Conservation (phyloP, 2,329 filamentous ascomycete genomes). For the Fusarium decemcellulare region DNA sequence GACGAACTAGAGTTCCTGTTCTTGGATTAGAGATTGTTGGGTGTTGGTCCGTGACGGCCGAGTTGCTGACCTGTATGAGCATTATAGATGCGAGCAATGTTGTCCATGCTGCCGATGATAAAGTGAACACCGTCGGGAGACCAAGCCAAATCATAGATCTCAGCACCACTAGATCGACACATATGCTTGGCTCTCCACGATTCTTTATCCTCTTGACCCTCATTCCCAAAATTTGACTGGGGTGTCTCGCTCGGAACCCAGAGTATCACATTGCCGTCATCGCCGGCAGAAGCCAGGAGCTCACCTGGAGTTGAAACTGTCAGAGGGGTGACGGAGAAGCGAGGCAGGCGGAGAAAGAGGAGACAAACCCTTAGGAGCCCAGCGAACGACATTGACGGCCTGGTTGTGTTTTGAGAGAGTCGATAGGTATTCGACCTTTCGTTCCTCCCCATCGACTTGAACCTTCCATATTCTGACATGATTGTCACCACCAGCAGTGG, state of each 20-base stretch:
- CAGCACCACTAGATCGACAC: slow-evolving; percentile 93
- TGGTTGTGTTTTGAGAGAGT: slow-evolving; percentile 95
- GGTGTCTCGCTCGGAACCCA: slow-evolving; percentile 92
- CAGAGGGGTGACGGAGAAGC: slow-evolving; percentile 23
- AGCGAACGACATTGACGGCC: slow-evolving; percentile 97
- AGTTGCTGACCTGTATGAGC: slow-evolving; percentile 82
- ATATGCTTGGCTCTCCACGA: slow-evolving; percentile 98
- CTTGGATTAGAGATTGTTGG: slow-evolving; percentile 14
- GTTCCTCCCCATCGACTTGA: slow-evolving; percentile 85
- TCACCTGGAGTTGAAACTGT: slow-evolving; percentile 73
- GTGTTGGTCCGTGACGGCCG: not conserved
- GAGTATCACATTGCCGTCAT: slow-evolving; percentile 96
- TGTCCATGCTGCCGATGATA: slow-evolving; percentile 99
- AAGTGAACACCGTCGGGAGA: slow-evolving; percentile 97
- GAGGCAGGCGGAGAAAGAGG: not conserved
- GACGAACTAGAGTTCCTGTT: slow-evolving; percentile 78
- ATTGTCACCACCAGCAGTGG: slow-evolving; percentile 96
- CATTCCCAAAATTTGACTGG: slow-evolving; percentile 81
- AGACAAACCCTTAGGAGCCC: slow-evolving; percentile 87
- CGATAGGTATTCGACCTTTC: slow-evolving; percentile 91
- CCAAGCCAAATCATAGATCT: slow-evolving; percentile 99
- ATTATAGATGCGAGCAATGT: slow-evolving; percentile 97
- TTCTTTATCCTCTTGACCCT: slow-evolving; percentile 92
- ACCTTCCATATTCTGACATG: slow-evolving; percentile 97
- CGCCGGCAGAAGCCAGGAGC: slow-evolving; percentile 92